Evolutionary conservation across 805 yeast genomes (phyloP).

Genomic region (Sugiyamaella valdiviana): DNA sequence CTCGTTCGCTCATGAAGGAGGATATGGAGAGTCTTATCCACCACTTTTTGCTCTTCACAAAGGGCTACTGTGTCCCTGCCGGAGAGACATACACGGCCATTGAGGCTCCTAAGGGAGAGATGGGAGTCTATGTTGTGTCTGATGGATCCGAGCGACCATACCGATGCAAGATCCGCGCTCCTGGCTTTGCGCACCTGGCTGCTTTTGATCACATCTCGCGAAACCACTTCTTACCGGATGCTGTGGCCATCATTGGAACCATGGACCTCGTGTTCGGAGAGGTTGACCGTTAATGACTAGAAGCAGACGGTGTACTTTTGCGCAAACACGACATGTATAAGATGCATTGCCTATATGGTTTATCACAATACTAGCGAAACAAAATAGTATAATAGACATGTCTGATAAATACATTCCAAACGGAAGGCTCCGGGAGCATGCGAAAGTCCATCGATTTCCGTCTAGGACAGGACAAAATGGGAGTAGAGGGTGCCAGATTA

Average conservation of each 20-base stretch:
- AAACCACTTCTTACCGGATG: constrained; percentile 84
- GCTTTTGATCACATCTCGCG: constrained; percentile 83
- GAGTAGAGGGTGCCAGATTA: background rate
- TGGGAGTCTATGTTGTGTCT: constrained; percentile 84
- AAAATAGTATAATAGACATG: background rate
- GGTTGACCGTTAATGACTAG: constrained; percentile 73
- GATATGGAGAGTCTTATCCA: constrained; percentile 91
- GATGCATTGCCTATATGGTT: background rate
- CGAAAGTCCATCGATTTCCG: too few species aligned
- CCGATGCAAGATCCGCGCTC: constrained; percentile 90
- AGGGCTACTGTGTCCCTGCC: constrained; percentile 82
- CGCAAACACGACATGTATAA: background rate
- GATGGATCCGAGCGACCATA: constrained; percentile 89
- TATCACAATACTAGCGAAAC: background rate
- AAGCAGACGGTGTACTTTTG: too few species aligned
- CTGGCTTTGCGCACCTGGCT: constrained; percentile 85
- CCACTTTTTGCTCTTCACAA: constrained; percentile 80
- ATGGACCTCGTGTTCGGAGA: constrained; percentile 95
- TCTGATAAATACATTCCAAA: background rate
- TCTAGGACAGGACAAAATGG: too few species aligned
- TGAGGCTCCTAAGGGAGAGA: constrained; percentile 94
- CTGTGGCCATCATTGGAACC: constrained; percentile 89
- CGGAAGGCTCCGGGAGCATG: background rate
- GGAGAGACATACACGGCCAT: constrained; percentile 90
- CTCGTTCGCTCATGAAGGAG: constrained; percentile 76